These are phyloP conservation scores for Aureobasidium leucospermi DNA, from an alignment of 2,329 filamentous ascomycete species.

Conservation along the genomic window DNA sequence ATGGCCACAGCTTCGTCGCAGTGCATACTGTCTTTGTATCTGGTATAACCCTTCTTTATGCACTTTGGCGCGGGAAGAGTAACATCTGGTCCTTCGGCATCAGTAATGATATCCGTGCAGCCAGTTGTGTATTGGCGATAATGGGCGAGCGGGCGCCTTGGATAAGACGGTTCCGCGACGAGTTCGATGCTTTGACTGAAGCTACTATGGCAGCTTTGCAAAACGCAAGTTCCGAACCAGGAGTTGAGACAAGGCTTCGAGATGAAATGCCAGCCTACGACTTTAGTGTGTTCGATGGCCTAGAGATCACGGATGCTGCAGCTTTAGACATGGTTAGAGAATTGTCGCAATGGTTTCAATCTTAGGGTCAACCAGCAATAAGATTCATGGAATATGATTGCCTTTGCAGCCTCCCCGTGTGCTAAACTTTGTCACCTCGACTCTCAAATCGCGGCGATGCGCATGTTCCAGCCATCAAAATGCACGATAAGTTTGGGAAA, in stretches of 20 bases:
- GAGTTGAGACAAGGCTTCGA: not conserved
- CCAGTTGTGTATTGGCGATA: not conserved
- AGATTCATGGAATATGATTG: too few species aligned
- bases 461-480: too few species aligned
- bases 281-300: not conserved
- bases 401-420: too few species aligned
- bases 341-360: not conserved
- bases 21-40: conserved; percentile 1
- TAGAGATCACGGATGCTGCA: not conserved
- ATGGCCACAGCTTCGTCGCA: conserved; percentile 1
- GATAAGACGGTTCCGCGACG: not conserved
- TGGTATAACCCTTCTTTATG: not conserved
- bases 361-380: not conserved
- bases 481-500: too few species aligned
- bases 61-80: not conserved
- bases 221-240: not conserved
- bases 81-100: not conserved
- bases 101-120: not conserved
- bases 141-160: conserved; percentile 7
- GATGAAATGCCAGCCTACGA: not conserved
- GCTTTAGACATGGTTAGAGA: not conserved
- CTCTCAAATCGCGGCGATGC: too few species aligned
- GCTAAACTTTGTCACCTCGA: too few species aligned
- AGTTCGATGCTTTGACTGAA: not conserved
- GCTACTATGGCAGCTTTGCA: not conserved